Evolutionary conservation across 495 filamentous ascomycete genomes (phyloP), one percentile per base, ranked within the genome.

Genomic region (Hypoxylon rickii): DNA sequence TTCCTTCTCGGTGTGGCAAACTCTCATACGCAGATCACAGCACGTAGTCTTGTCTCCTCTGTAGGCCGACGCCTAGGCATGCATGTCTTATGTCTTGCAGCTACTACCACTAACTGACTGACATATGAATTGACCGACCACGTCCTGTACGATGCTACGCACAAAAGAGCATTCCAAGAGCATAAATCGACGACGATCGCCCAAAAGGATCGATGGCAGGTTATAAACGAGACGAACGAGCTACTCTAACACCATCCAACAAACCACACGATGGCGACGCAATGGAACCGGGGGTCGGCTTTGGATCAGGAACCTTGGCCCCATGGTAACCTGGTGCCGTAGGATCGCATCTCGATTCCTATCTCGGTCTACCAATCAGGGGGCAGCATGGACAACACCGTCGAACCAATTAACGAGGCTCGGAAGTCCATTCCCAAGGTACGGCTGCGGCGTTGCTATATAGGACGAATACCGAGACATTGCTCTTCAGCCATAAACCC

Each of bases 321-420:
- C 10, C 16, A 6, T 7, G 32, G 12, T 21, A 34, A 48, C 49
- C 32, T 33, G 59, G 59, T 58, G 54, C 59, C 19, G 44, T 54
- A 63, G 54, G 59, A 63, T 3, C 24, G 38, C 49, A 54, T 52
- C 53, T 53, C 13, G 53, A 54, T 57, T 52, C 48, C 48, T 63
- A 24, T 17, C 34, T 12, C 2, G 33, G 37, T 31, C 13, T 45
- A 19, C 58, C 52, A 56, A 52, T 62, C 58, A 62, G 52, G 21
- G 16, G 17, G 3, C 21, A 20, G 41, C 19, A n/a, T 19, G 31
- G 36, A 44, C 40, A 15, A 38, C 7, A 16, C 42, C 22, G 17
- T 42, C 29, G 18, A 46, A 26, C 36, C 11, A 32, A n/a, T n/a
- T n/a, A n/a, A n/a, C n/a, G n/a, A n/a, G n/a, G n/a, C n/a, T n/a